Evolutionary conservation across 805 yeast species (phyloP).

Genomic region (Saccharomyces jurei): DNA sequence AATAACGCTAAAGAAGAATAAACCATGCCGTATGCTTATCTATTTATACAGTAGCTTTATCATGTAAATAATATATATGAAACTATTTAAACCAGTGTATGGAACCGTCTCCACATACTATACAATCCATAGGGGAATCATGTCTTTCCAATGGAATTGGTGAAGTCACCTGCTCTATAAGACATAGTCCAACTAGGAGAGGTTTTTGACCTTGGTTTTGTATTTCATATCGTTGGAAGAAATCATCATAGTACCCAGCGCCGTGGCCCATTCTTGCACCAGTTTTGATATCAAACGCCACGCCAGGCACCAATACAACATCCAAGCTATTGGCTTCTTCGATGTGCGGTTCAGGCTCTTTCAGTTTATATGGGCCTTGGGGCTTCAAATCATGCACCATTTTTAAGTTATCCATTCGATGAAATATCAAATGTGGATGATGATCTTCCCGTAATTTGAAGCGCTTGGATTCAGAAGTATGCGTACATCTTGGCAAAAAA

Average conservation of each 20-base stretch:
- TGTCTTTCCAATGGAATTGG: conserved; percentile 24
- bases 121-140: conserved; percentile 26
- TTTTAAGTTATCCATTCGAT: conserved; percentile 36
- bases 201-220: conserved; percentile 18
- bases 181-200: conserved; percentile 24
- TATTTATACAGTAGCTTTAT: conserved; percentile 56
- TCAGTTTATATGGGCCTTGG: conserved; percentile 55
- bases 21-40: conserved; percentile 39
- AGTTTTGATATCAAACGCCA: conserved; percentile 46
- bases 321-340: conserved; percentile 37
- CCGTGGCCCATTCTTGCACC: conserved; percentile 80
- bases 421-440: conserved; percentile 47
- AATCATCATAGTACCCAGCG: conserved; percentile 85
- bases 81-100: conserved; percentile 22
- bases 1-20: background rate
- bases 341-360: conserved; percentile 49
- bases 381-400: conserved; percentile 47
- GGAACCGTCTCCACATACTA: conserved; percentile 25
- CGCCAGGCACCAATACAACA: conserved; percentile 73
- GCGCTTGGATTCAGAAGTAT: conserved; percentile 27
- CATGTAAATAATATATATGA: background rate
- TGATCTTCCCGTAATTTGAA: conserved; percentile 19
- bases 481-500: conserved; percentile 49
- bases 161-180: conserved; percentile 23
- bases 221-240: conserved; percentile 40